Evolutionary conservation across 495 filamentous ascomycete genomes (phyloP).

Genomic region (Neurospora sublineolata): DNA sequence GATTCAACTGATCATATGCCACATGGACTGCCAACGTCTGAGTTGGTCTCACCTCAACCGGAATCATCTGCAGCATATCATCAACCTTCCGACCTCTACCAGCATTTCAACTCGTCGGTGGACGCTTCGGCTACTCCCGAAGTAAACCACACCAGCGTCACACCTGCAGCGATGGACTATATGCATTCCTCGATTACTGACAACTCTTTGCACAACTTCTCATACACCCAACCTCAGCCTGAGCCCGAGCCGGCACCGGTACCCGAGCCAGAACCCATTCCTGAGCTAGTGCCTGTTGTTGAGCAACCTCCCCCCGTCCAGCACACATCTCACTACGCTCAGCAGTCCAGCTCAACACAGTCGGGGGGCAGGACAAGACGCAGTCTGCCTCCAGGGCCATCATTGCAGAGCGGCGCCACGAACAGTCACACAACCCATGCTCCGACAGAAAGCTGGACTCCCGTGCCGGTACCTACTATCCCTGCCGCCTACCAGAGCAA

Average conservation of each 20-base stretch:
- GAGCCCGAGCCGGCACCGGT: not conserved
- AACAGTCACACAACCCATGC: not conserved
- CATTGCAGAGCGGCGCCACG: not conserved
- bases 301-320: not conserved
- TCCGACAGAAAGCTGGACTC: slow-evolving; percentile 7
- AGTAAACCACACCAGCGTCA: not conserved
- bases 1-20: not conserved
- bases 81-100: slow-evolving; percentile 7
- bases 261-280: not conserved
- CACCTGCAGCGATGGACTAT: slow-evolving; percentile 4
- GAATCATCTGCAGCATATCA: slow-evolving; percentile 9
- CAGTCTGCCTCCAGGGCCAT: slow-evolving; percentile 1
- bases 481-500: slow-evolving; percentile 1
- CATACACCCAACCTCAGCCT: not conserved
- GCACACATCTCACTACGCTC: not conserved
- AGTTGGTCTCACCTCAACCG: slow-evolving; percentile 2
- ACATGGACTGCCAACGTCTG: slow-evolving; percentile 2
- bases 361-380: slow-evolving; percentile 1
- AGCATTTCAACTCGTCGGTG: slow-evolving; percentile 10
- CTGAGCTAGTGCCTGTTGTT: not conserved
- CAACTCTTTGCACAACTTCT: slow-evolving; percentile 3
- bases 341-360: not conserved
- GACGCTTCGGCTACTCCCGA: not conserved
- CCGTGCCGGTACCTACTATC: slow-evolving; percentile 2
- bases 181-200: slow-evolving; percentile 3